A percentile compares a stretch with the other conserved stretches of the same genome.
Evolutionary conservation across 2,329 filamentous ascomycete genomes (phyloP).

Genomic region (Endothia cerciana): DNA sequence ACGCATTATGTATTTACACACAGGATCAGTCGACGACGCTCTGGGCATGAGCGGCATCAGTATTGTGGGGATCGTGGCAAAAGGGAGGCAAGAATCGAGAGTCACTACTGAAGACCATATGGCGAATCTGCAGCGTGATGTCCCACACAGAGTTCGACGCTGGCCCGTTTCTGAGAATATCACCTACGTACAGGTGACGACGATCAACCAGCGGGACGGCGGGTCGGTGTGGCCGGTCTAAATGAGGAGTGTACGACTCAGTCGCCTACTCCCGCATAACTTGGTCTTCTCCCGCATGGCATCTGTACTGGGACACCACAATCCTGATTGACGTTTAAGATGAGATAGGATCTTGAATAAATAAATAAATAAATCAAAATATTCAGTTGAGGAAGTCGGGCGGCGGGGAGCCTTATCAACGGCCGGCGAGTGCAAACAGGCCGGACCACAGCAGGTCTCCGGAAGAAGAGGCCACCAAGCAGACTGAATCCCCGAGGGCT

Average conservation of each 20-base stretch:
- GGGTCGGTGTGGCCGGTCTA: no score
- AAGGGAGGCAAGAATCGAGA: neutral
- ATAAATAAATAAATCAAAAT: no score
- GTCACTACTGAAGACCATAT: neutral
- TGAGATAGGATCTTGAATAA: no score
- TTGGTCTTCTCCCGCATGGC: no score
- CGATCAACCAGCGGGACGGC: neutral
- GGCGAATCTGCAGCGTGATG: neutral
- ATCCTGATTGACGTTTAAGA: no score
- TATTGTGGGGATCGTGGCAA: neutral
- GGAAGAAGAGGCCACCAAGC: neutral
- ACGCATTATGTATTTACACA: constrained; percentile 11
- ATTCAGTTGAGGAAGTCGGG: neutral
- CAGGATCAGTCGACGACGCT: constrained; percentile 3
- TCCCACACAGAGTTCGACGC: neutral
- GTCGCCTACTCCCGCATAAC: no score
- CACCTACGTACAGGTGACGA: no score
- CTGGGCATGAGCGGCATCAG: neutral
- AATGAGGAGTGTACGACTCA: no score
- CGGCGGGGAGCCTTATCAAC: neutral
- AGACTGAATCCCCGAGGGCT: neutral
- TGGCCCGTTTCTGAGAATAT: neutral
- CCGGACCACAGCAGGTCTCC: neutral
- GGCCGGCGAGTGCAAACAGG: neutral
- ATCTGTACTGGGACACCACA: no score